Percentiles rank a stretch among this genome's conserved stretches.
phyloP scores from a whole-genome alignment of 2,329 filamentous ascomycete genomes.

The Penicillium rolfsii region DNA sequence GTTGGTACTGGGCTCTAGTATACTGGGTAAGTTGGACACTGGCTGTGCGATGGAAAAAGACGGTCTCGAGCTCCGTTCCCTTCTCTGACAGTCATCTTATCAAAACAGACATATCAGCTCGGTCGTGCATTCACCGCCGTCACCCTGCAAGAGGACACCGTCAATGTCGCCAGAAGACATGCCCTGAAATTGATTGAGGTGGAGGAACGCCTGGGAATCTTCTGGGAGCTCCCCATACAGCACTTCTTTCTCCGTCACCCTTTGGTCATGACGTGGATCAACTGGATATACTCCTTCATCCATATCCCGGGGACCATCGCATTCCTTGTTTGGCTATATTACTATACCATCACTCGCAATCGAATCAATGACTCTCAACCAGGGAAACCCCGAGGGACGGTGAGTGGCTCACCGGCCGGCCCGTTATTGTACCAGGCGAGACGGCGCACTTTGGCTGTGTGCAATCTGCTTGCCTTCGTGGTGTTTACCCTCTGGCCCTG shows the following conservation, averaged over 20 bases:
- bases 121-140: conserved; percentile 72
- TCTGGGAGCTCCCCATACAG: conserved; percentile 67
- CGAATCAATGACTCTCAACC: conserved; percentile 47
- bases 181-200: conserved; percentile 68
- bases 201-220: conserved; percentile 67
- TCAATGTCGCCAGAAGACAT: conserved; percentile 69
- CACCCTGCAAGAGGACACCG: conserved; percentile 68
- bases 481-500: conserved; percentile 64
- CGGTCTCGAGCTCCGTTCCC: neutral
- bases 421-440: conserved; percentile 59
- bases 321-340: conserved; percentile 69
- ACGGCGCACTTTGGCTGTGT: conserved; percentile 60
- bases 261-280: conserved; percentile 67
- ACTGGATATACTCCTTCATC: conserved; percentile 75
- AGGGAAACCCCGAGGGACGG: conserved; percentile 41
- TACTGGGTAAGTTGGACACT: conserved; percentile 65
- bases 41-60: neutral
- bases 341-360: conserved; percentile 68
- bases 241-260: conserved; percentile 59
- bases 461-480: conserved; percentile 63
- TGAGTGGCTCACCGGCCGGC: conserved; percentile 50
- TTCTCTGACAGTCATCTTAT: neutral
- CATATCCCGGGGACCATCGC: conserved; percentile 77
- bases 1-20: conserved; percentile 76
- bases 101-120: conserved; percentile 69